Conservation (phyloP, 2,329 filamentous ascomycete genomes). For the Fusarium albidum region DNA sequence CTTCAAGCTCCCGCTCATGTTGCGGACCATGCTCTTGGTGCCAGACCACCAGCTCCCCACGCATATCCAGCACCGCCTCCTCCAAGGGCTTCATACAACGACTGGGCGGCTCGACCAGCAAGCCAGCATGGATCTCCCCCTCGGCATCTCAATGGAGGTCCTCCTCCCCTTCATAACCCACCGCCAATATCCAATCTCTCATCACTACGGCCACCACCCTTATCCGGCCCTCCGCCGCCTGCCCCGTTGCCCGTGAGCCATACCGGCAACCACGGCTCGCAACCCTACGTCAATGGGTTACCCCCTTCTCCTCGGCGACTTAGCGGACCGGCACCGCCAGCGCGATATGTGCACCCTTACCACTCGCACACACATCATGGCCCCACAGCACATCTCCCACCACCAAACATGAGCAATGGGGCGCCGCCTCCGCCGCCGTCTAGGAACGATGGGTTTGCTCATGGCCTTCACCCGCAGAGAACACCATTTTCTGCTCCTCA, state of each 20-base stretch:
- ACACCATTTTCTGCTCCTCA: slow-evolving; percentile 53
- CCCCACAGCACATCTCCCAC: slow-evolving; percentile 36
- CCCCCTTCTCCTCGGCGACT: slow-evolving; percentile 58
- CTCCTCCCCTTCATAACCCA: slow-evolving; percentile 44
- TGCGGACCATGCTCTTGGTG: slow-evolving; percentile 39
- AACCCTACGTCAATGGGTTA: slow-evolving; percentile 52
- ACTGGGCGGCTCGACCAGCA: slow-evolving; percentile 59
- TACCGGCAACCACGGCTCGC: slow-evolving; percentile 46
- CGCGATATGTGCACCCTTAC: slow-evolving; percentile 51
- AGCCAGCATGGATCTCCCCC: slow-evolving; percentile 58
- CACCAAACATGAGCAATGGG: slow-evolving; percentile 46
- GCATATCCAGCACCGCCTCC: slow-evolving; percentile 41
- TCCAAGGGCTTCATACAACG: slow-evolving; percentile 45
- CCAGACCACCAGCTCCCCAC: slow-evolving; percentile 40
- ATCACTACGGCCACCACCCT: slow-evolving; percentile 59
- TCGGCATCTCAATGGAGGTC: slow-evolving; percentile 60
- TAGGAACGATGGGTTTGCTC: slow-evolving; percentile 47
- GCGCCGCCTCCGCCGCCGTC: slow-evolving; percentile 43
- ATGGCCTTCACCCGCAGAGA: slow-evolving; percentile 52
- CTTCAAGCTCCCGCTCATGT: slow-evolving; percentile 35
- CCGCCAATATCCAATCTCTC: slow-evolving; percentile 48
- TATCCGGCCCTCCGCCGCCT: slow-evolving; percentile 52
- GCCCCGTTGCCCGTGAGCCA: slow-evolving; percentile 52
- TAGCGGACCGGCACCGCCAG: slow-evolving; percentile 52
- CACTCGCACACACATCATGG: slow-evolving; percentile 40